These are phyloP conservation scores for Mycena polygramma DNA, from an alignment of 768 basidiomycete species.

Conservation along the genomic window DNA sequence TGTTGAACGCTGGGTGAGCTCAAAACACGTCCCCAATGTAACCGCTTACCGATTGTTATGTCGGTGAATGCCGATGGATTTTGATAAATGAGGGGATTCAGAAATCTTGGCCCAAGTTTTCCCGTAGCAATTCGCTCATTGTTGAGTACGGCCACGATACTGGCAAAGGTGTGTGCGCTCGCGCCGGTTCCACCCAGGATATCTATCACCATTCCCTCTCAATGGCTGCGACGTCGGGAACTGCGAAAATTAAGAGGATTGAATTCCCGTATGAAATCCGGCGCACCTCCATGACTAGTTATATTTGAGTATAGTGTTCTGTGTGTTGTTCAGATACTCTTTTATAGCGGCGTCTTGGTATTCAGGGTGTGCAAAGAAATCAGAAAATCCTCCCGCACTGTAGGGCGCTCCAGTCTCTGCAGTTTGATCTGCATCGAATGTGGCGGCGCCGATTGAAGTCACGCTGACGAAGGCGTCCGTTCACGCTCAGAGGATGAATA, in stretches of 20 bases:
- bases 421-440: neutral
- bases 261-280: conserved; percentile 13
- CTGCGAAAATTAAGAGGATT: neutral
- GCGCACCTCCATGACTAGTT: conserved; percentile 12
- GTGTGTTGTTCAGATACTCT: conserved; percentile 9
- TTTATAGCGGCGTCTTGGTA: conserved; percentile 18
- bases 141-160: conserved; percentile 11
- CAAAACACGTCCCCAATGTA: neutral
- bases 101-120: conserved; percentile 3
- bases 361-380: conserved; percentile 1
- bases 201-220: conserved; percentile 1
- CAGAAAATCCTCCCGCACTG: neutral
- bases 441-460: conserved; percentile 7
- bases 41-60: conserved; percentile 5
- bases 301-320: conserved; percentile 11
- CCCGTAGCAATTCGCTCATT: conserved; percentile 17
- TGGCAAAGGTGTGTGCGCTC: conserved; percentile 6
- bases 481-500: conserved; percentile 1
- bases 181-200: neutral
- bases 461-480: conserved; percentile 5
- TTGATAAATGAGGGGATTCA: conserved; percentile 19
- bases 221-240: conserved; percentile 14
- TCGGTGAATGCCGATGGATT: conserved; percentile 4
- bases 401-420: neutral
- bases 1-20: conserved; percentile 2